Base-by-base conservation (phyloP, 2,329 filamentous ascomycete genomes). In the Cordyceps tenuipes region DNA sequence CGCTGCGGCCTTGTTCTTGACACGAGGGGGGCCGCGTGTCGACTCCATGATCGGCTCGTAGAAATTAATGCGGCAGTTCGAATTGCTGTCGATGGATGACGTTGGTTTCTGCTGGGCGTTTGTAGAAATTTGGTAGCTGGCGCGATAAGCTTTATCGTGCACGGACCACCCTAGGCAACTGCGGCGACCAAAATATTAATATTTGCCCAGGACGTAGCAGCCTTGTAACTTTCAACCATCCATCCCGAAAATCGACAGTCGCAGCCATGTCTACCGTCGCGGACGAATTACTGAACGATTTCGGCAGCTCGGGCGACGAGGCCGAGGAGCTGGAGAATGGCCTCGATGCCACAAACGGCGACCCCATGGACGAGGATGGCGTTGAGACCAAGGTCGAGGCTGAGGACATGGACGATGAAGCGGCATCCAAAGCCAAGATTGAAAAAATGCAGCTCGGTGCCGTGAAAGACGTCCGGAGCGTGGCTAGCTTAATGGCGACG, bases 1-100 rank as follows among this genome's bases (percentile, higher is more conserved):
- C 77, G 93, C 93, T 1, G 94, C 83, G 65, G 90, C 91, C 88
- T 99, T 99, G 81, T 99, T 97, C 76, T 97, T 97, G 80, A 99
- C 94, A 83, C 91, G 82, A 13, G 94, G 93, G 61, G 94, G 93
- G 68, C 93, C 94, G 65, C 93, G 88, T 66, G 89, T 87, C 61
- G 88, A 85, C 80, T 97, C 93, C 92, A 97, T 97, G 64, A 63
- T 63, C 83, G 41, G 39, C 39, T 54, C 39, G 50, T 36, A 5
- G 26, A 23, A 19, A 19, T 52, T 29, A 15, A 17, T 46, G 46
- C 43, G 9, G 43, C 39, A 59, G 47, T 43, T 57, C 46, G 54
- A 41, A 21, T 49, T 34, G 8, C 9, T 57, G 55, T 57, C 46
- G 55, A 50, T 57, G 47, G 21, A 57, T 17, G 17, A 15, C 7